A percentile compares a stretch with the other conserved stretches of the same genome.
These are phyloP conservation scores for Syzygium syzygioides DNA, from an alignment of 441 rosid genomes.

Conservation along the genomic window DNA sequence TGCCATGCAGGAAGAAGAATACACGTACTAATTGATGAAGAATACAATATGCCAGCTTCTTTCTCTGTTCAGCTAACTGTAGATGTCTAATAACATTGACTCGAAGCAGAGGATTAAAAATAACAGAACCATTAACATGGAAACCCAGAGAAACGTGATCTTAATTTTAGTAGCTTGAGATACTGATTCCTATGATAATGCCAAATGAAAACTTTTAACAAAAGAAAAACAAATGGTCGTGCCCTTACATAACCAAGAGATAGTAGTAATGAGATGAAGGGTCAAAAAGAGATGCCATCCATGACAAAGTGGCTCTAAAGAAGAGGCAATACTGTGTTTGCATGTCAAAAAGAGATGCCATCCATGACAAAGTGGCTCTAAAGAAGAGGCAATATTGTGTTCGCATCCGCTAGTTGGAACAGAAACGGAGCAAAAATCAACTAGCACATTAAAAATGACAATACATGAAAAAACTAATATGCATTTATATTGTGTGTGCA, in stretches of 20 bases:
- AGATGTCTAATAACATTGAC: not conserved
- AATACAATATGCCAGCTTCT: not conserved
- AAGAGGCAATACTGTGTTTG: not conserved
- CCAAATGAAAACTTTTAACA: not conserved
- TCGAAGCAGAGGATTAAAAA: not conserved
- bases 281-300: not conserved
- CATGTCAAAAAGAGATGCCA: not conserved
- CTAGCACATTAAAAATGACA: not conserved
- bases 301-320: not conserved
- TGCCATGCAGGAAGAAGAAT: not conserved
- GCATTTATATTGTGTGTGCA: rapidly evolving
- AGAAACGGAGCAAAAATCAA: not conserved
- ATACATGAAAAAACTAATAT: not conserved
- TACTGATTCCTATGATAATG: not conserved
- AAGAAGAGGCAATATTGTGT: not conserved
- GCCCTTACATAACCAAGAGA: not conserved
- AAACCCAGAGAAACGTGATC: not conserved
- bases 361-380: not conserved
- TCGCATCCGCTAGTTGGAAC: not conserved
- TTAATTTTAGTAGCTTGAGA: not conserved
- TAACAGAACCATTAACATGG: not conserved
- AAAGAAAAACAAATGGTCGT: not conserved
- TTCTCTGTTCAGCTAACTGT: not conserved
- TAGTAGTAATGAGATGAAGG: not conserved
- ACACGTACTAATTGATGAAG: not conserved